phyloP scores from a whole-genome alignment of 176 grass and related monocot species.

The Panicum miliaceum region DNA sequence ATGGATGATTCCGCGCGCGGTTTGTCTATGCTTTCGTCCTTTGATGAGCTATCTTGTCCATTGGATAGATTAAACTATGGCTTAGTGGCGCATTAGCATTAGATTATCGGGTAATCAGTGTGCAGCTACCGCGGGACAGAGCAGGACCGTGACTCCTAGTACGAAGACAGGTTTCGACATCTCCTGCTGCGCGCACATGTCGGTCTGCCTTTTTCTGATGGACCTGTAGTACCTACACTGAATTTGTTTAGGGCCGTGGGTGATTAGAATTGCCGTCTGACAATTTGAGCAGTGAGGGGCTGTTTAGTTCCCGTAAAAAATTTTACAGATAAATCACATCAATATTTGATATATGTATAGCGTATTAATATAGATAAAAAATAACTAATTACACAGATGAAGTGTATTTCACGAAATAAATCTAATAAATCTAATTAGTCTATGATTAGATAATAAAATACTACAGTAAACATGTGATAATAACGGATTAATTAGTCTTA shows the following conservation, averaged over 20 bases:
- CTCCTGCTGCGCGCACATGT: background rate
- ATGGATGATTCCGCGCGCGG: conserved; percentile 19
- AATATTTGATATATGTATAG: no score
- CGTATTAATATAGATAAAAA: no score
- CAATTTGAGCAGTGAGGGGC: background rate
- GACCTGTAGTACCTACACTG: background rate
- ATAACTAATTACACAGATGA: no score
- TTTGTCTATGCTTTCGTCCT: conserved; percentile 35
- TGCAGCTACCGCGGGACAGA: conserved; percentile 5
- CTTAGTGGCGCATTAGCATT: conserved; percentile 47
- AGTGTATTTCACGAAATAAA: no score
- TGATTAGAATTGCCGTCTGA: background rate
- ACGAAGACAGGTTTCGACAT: conserved; percentile 41
- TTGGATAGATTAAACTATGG: background rate
- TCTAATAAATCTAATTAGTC: no score
- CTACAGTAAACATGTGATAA: no score
- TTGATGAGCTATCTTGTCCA: background rate
- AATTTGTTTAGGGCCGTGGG: background rate
- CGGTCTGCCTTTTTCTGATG: no score
- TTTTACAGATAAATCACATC: no score
- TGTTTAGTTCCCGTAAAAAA: no score
- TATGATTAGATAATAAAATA: no score
- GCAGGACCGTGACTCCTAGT: conserved; percentile 32
- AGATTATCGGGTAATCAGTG: conserved; percentile 30
- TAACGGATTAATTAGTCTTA: no score